These are phyloP conservation scores for Ceratopteris richardii DNA, from an alignment of 75 land plant species.

Conservation along the genomic window DNA sequence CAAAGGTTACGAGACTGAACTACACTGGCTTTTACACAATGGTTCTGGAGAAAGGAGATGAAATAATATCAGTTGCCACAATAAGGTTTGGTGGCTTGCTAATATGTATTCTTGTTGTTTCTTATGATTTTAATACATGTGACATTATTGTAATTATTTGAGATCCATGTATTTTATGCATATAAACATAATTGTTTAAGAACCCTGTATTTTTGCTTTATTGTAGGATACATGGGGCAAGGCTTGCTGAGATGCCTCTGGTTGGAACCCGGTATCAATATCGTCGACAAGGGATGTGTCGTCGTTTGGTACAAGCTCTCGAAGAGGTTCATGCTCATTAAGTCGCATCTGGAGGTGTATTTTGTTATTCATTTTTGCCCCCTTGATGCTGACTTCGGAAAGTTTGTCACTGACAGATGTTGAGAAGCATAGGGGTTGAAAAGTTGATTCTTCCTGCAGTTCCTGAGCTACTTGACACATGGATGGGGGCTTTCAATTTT, in stretches of 20 bases:
- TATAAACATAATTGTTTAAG: neutral
- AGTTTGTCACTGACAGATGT: slow-evolving; percentile 32
- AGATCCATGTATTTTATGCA: neutral
- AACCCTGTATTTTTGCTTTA: neutral
- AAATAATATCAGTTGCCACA: slow-evolving; percentile 66
- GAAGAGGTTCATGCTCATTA: slow-evolving; percentile 50
- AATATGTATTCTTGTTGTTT: neutral
- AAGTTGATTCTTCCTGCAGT: slow-evolving; percentile 69
- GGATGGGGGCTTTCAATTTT: slow-evolving; percentile 79
- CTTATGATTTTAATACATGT: neutral
- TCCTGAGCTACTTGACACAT: slow-evolving; percentile 54
- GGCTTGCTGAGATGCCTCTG: slow-evolving; percentile 85
- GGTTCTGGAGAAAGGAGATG: slow-evolving; percentile 66
- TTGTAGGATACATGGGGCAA: slow-evolving; percentile 51
- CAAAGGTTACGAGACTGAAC: slow-evolving; percentile 57
- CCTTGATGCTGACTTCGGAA: no score
- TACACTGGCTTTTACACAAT: slow-evolving; percentile 78
- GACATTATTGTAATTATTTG: neutral
- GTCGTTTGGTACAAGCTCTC: slow-evolving; percentile 60
- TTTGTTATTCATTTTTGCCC: no score
- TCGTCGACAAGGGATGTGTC: slow-evolving; percentile 93
- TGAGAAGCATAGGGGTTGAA: slow-evolving; percentile 55
- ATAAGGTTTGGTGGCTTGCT: slow-evolving; percentile 39
- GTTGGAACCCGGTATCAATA: slow-evolving; percentile 67
- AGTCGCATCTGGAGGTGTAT: no score